A percentile compares a stretch with the other conserved stretches of the same genome.
phyloP scores from a whole-genome alignment of 225 moss, liverwort and hornwort species.

The Physcomitrium patens region DNA sequence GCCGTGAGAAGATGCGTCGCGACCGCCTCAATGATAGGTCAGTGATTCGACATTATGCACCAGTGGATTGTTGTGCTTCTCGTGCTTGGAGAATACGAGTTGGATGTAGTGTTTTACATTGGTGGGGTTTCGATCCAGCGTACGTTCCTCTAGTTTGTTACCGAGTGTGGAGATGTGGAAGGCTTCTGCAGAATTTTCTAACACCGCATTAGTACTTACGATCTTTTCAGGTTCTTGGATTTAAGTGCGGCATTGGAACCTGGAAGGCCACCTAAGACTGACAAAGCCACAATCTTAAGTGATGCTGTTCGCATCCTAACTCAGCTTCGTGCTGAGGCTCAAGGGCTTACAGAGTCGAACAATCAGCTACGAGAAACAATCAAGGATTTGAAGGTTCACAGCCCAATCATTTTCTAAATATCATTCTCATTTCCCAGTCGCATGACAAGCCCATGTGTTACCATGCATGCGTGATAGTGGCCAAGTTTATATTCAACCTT shows the following conservation, averaged over 20 bases:
- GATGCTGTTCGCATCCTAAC: constrained; percentile 75
- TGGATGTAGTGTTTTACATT: neutral
- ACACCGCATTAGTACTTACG: neutral
- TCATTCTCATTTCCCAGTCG: neutral
- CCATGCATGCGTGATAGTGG: neutral
- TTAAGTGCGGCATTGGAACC: constrained; percentile 79
- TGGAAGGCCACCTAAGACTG: constrained; percentile 78
- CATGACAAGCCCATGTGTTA: neutral
- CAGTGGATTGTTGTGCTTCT: neutral
- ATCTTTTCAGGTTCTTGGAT: constrained; percentile 68
- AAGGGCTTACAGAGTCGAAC: constrained; percentile 80
- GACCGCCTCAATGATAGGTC: constrained; percentile 87
- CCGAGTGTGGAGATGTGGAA: neutral
- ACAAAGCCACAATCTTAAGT: constrained; percentile 80
- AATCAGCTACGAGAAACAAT: constrained; percentile 72
- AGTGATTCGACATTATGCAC: neutral
- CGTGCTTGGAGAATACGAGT: neutral
- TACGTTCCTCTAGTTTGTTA: neutral
- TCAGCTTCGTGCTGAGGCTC: constrained; percentile 73
- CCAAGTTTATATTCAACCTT: neutral
- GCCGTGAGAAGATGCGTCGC: constrained; percentile 85
- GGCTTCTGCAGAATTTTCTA: no score
- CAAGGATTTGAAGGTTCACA: constrained; percentile 72
- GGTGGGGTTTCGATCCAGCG: neutral
- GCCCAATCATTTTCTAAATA: neutral